Conservation (phyloP, 169 alveolate species). For the Plasmodium gonderi region DNA sequence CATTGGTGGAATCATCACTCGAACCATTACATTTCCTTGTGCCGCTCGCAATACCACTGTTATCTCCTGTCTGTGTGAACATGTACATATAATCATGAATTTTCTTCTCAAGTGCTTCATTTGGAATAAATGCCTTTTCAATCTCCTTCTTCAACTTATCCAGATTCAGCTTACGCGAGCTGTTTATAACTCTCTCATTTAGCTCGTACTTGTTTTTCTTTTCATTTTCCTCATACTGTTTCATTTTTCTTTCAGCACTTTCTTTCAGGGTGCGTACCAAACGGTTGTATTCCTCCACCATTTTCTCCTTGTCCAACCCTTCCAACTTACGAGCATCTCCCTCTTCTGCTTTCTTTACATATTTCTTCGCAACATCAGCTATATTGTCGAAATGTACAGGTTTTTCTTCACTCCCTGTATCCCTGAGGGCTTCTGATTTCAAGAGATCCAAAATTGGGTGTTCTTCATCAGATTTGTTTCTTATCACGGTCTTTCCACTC, state of each 20-base stretch:
- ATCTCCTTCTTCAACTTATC: constrained; percentile 29
- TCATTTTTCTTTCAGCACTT: constrained; percentile 17
- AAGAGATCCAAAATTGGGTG: no score
- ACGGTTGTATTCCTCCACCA: constrained; percentile 39
- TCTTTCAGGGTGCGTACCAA: constrained; percentile 16
- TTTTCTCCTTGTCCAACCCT: constrained; percentile 49
- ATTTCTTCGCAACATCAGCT: constrained; percentile 48
- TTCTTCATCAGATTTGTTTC: no score
- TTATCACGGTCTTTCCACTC: no score
- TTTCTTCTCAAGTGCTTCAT: constrained; percentile 15
- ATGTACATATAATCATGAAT: constrained; percentile 67
- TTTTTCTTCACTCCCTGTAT: neutral
- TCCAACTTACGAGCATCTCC: constrained; percentile 7
- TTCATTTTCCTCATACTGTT: constrained; percentile 25
- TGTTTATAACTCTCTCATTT: constrained; percentile 37
- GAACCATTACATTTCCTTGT: neutral
- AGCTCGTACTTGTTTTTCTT: constrained; percentile 42
- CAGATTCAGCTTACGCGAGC: constrained; percentile 29
- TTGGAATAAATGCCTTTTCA: constrained; percentile 14
- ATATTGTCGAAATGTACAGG: neutral
- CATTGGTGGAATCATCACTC: neutral
- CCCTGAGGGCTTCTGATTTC: neutral
- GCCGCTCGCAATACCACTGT: neutral
- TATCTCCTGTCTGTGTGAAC: constrained; percentile 63
- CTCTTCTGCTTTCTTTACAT: constrained; percentile 67